A percentile compares a stretch with the other conserved stretches of the same genome.
Evolutionary conservation across 805 yeast genomes (phyloP).

Genomic region (Candida palmyrensis): DNA sequence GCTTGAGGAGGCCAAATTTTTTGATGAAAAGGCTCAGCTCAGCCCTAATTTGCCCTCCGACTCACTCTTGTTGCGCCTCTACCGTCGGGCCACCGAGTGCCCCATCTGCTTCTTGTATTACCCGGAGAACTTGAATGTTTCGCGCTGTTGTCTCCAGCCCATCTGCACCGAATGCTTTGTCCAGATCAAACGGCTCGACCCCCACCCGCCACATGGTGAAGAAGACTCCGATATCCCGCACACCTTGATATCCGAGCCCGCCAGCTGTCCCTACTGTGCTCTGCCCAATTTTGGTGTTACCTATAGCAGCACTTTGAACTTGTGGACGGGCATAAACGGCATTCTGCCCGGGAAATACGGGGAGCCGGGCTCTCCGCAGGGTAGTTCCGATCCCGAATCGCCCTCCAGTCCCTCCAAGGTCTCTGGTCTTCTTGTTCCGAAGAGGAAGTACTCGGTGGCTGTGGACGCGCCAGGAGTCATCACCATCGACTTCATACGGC

Average conservation of each 20-base stretch:
- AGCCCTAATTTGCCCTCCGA: constrained; percentile 32
- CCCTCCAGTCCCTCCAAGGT: background rate
- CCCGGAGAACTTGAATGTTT: constrained; percentile 70
- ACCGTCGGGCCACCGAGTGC: constrained; percentile 72
- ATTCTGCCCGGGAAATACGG: constrained; percentile 42
- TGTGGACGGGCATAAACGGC: constrained; percentile 55
- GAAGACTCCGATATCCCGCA: too few species aligned
- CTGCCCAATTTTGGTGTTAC: constrained; percentile 80
- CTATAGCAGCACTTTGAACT: constrained; percentile 56
- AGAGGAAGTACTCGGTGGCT: constrained; percentile 47
- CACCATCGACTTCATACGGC: constrained; percentile 78
- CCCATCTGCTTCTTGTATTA: constrained; percentile 91
- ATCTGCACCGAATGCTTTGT: constrained; percentile 97
- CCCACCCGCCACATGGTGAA: constrained; percentile 87
- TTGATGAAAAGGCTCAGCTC: constrained; percentile 17
- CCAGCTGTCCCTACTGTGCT: constrained; percentile 92
- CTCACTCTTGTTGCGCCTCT: constrained; percentile 52
- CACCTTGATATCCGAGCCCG: constrained; percentile 78
- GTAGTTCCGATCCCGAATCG: background rate
- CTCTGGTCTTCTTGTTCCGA: constrained; percentile 1
- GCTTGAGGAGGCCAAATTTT: constrained; percentile 31
- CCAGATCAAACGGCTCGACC: constrained; percentile 85
- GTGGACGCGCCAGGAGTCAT: constrained; percentile 66
- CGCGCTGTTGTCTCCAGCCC: constrained; percentile 89
- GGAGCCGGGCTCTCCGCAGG: constrained; percentile 5